These are phyloP conservation scores for Cornus controversa DNA, from an alignment of 148 eudicot genomes.

Conservation along the genomic window DNA sequence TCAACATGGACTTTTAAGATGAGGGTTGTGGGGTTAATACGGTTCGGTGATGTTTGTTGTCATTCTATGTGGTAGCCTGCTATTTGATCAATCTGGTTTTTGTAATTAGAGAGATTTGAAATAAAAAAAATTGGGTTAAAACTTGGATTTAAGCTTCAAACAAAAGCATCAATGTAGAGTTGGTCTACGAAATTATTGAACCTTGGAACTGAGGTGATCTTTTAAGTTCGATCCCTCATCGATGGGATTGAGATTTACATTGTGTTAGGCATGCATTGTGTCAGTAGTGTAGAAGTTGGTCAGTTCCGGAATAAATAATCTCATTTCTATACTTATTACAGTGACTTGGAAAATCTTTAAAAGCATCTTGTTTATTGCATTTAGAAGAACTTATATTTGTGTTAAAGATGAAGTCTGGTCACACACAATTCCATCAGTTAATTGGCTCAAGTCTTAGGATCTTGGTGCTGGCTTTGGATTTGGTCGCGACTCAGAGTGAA, in stretches of 20 bases:
- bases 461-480: background rate
- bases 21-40: background rate
- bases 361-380: background rate
- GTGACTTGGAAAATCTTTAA: conserved; percentile 7
- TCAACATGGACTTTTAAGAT: background rate
- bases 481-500: background rate
- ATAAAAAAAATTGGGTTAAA: no score
- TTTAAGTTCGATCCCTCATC: background rate
- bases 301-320: background rate
- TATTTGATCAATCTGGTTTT: background rate
- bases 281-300: background rate
- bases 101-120: no score
- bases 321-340: background rate
- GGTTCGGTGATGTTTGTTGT: no score
- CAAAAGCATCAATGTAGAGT: background rate
- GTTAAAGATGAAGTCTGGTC: background rate
- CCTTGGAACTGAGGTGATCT: background rate
- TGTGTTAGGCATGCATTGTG: background rate
- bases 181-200: no score
- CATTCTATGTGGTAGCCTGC: background rate
- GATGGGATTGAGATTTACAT: background rate
- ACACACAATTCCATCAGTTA: background rate
- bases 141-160: no score
- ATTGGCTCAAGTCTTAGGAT: background rate
- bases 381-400: background rate